Evolutionary conservation across 805 yeast genomes (phyloP).

Genomic region (Saccharomycopsis sp.): DNA sequence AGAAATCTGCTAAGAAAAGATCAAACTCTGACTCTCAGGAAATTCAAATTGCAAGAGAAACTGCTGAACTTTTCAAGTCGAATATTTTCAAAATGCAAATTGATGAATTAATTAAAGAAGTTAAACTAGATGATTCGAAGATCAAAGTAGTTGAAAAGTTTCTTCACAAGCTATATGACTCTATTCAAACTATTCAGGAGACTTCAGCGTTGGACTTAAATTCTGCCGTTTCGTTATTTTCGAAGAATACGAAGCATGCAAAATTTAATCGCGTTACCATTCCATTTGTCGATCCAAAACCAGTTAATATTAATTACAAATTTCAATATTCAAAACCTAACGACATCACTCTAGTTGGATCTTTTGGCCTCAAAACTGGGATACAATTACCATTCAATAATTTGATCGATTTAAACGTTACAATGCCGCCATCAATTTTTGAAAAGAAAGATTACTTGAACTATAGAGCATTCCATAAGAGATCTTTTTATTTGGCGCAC

Average conservation of each 20-base stretch:
- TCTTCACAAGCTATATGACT: slow-evolving; percentile 63
- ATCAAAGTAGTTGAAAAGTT: slow-evolving; percentile 61
- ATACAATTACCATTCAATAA: slow-evolving; percentile 55
- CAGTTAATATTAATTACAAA: slow-evolving; percentile 57
- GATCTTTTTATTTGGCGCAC: slow-evolving; percentile 80
- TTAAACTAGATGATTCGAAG: slow-evolving; percentile 64
- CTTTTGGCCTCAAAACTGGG: slow-evolving; percentile 82
- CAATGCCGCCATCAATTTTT: slow-evolving; percentile 72
- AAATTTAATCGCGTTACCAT: slow-evolving; percentile 46
- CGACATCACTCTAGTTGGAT: slow-evolving; percentile 74
- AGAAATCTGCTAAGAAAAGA: not conserved
- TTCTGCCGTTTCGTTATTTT: slow-evolving; percentile 52
- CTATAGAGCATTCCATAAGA: slow-evolving; percentile 82
- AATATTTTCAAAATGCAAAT: slow-evolving; percentile 93
- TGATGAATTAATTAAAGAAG: slow-evolving; percentile 81
- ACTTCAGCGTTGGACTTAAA: slow-evolving; percentile 43
- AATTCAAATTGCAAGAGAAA: slow-evolving; percentile 84
- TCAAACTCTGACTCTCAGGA: slow-evolving; percentile 48
- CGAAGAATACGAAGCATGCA: slow-evolving; percentile 21
- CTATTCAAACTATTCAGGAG: slow-evolving; percentile 59
- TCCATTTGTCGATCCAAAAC: slow-evolving; percentile 91
- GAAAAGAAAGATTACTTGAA: slow-evolving; percentile 86
- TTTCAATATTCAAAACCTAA: slow-evolving; percentile 66
- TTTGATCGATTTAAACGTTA: slow-evolving; percentile 69
- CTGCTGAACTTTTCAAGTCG: slow-evolving; percentile 90